Percentiles rank a stretch among this genome's conserved stretches.
phyloP scores from a whole-genome alignment of 116 monocot species.

The Dioscorea cayenensis region DNA sequence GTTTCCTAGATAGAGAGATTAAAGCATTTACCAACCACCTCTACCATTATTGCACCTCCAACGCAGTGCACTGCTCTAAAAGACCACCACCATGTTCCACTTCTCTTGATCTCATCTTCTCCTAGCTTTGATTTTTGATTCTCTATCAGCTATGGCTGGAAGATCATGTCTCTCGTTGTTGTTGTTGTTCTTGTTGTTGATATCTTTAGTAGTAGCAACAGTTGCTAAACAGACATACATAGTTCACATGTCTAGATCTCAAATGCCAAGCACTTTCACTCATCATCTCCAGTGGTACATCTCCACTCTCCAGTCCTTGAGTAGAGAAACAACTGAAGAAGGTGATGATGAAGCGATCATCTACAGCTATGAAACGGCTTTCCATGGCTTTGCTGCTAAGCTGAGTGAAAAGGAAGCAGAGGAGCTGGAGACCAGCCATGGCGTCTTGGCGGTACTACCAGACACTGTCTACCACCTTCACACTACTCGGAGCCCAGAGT shows the following conservation, averaged over 20 bases:
- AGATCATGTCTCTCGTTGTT: background rate
- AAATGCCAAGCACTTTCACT: slow-evolving; percentile 53
- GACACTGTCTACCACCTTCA: slow-evolving; percentile 59
- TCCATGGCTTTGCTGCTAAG: slow-evolving; percentile 78
- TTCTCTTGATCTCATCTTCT: too few species aligned
- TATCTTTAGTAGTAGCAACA: background rate
- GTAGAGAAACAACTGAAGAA: slow-evolving; percentile 1
- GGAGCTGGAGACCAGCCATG: slow-evolving; percentile 23
- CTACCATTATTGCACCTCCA: too few species aligned
- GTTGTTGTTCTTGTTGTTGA: background rate
- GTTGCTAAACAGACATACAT: slow-evolving; percentile 38
- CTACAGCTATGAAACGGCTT: slow-evolving; percentile 69
- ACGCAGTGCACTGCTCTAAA: too few species aligned
- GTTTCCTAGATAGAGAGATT: too few species aligned
- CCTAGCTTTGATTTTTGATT: background rate
- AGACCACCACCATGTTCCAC: too few species aligned
- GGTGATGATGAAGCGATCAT: slow-evolving; percentile 29
- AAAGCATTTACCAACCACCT: too few species aligned
- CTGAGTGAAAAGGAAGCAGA: slow-evolving; percentile 50
- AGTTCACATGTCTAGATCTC: slow-evolving; percentile 56
- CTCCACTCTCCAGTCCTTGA: slow-evolving; percentile 44
- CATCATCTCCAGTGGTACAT: slow-evolving; percentile 63
- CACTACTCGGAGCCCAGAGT: slow-evolving; percentile 73
- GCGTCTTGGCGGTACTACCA: slow-evolving; percentile 46
- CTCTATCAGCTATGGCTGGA: background rate